These are phyloP conservation scores for Scleroderma citrinum DNA, from an alignment of 768 basidiomycete genomes.

Conservation along the genomic window DNA sequence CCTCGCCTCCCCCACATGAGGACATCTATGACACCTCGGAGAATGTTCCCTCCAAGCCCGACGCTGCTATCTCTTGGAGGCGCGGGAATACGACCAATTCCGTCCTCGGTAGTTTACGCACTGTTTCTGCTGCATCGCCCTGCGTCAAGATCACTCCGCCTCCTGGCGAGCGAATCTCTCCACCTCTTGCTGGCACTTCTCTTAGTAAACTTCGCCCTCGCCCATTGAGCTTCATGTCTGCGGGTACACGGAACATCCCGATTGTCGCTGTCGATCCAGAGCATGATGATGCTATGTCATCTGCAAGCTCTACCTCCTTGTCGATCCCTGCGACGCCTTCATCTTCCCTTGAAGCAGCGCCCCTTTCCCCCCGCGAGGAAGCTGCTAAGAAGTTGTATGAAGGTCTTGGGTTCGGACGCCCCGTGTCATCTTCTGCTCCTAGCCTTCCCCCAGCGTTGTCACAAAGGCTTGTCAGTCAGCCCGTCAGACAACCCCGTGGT, in stretches of 20 bases:
- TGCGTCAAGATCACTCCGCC: constrained; percentile 72
- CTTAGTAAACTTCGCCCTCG: constrained; percentile 49
- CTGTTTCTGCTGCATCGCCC: constrained; percentile 48
- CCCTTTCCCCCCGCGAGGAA: constrained; percentile 83
- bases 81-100: constrained; percentile 67
- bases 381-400: constrained; percentile 83
- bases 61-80: constrained; percentile 75
- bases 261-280: constrained; percentile 53
- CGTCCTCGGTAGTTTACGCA: constrained; percentile 59
- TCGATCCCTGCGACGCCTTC: constrained; percentile 77
- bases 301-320: constrained; percentile 51
- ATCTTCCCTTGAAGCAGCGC: constrained; percentile 44
- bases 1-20: constrained; percentile 36
- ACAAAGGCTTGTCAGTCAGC: constrained; percentile 60
- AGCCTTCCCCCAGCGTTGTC: constrained; percentile 28
- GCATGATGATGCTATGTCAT: constrained; percentile 51
- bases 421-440: constrained; percentile 35
- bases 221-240: constrained; percentile 56
- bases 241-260: constrained; percentile 40
- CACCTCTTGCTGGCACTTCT: constrained; percentile 37
- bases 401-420: constrained; percentile 79
- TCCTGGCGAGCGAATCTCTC: constrained; percentile 51
- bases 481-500: constrained; percentile 80
- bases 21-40: constrained; percentile 20
- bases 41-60: constrained; percentile 67